phyloP scores from a whole-genome alignment of 805 yeast genomes.

The Sugiyamaella valdiviana region DNA sequence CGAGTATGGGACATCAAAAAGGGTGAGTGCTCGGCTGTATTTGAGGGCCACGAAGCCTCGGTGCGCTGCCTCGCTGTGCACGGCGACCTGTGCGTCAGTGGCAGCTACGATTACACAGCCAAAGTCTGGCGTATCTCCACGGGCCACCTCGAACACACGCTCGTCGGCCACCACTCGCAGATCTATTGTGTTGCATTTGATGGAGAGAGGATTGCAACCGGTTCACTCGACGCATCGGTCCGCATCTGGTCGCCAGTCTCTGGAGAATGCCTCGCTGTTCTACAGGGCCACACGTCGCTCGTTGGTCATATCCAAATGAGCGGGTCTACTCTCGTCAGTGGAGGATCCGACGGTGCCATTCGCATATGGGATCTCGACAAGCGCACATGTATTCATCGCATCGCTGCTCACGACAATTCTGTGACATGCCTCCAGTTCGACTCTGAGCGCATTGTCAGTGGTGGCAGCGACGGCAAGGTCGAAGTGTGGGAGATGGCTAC shows the following conservation, averaged over 20 bases:
- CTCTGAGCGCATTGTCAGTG: conserved; percentile 36
- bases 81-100: conserved; percentile 75
- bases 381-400: conserved; percentile 68
- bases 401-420: conserved; percentile 41
- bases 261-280: conserved; percentile 70
- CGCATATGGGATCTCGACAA: conserved; percentile 76
- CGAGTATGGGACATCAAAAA: conserved; percentile 94
- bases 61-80: conserved; percentile 69
- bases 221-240: conserved; percentile 90
- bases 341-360: conserved; percentile 79
- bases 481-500: conserved; percentile 37
- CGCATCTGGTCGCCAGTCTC: conserved; percentile 91
- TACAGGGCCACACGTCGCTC: conserved; percentile 85
- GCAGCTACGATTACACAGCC: conserved; percentile 82
- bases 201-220: conserved; percentile 86
- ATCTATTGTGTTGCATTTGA: conserved; percentile 92
- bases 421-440: conserved; percentile 38
- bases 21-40: conserved; percentile 71
- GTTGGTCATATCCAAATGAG: conserved; percentile 79
- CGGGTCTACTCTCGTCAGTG: conserved; percentile 67
- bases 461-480: conserved; percentile 39
- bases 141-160: conserved; percentile 84
- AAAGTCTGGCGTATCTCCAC: conserved; percentile 89
- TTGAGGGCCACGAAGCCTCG: conserved; percentile 62
- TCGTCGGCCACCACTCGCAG: conserved; percentile 83